phyloP scores from a whole-genome alignment of 2,329 filamentous ascomycete genomes.

The Stagonosporopsis vannaccii region DNA sequence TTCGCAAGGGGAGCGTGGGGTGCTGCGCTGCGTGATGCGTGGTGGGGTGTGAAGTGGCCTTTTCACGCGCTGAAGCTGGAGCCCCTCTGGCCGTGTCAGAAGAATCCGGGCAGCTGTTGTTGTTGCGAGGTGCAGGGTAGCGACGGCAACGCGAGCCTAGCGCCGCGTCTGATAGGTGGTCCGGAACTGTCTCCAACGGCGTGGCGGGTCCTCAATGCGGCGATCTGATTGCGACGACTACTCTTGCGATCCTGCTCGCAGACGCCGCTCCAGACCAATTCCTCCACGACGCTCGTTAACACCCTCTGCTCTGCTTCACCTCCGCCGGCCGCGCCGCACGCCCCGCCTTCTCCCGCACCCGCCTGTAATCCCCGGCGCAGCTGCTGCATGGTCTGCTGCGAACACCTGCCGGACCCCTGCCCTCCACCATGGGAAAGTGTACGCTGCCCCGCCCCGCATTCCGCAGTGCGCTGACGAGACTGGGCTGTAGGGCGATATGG shows the following conservation, averaged over 20 bases:
- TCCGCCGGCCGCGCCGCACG: conserved; percentile 10
- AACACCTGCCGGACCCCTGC: conserved; percentile 28
- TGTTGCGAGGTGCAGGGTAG: conserved; percentile 8
- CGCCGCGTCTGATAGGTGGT: background rate
- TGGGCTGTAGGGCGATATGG: conserved; percentile 71
- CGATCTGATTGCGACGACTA: conserved; percentile 6
- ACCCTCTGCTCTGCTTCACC: background rate
- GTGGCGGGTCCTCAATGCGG: conserved; percentile 13
- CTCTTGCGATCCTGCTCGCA: background rate
- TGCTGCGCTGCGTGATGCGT: background rate
- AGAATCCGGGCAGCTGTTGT: background rate
- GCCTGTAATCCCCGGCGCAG: conserved; percentile 9
- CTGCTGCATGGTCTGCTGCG: conserved; percentile 38
- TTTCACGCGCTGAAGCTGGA: background rate
- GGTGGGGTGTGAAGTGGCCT: conserved; percentile 7
- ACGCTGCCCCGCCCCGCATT: conserved; percentile 31
- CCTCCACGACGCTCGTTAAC: conserved; percentile 16
- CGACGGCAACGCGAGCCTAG: conserved; percentile 12
- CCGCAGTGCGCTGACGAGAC: conserved; percentile 31
- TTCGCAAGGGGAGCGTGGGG: conserved; percentile 1
- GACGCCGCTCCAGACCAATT: background rate
- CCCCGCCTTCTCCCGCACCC: background rate
- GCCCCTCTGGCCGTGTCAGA: background rate
- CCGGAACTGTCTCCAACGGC: conserved; percentile 4
- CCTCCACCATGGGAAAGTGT: conserved; percentile 53